Evolutionary conservation across 2,329 filamentous ascomycete genomes (phyloP), one percentile per base, ranked within the genome.

Genomic region (Verticillium klebahnii): DNA sequence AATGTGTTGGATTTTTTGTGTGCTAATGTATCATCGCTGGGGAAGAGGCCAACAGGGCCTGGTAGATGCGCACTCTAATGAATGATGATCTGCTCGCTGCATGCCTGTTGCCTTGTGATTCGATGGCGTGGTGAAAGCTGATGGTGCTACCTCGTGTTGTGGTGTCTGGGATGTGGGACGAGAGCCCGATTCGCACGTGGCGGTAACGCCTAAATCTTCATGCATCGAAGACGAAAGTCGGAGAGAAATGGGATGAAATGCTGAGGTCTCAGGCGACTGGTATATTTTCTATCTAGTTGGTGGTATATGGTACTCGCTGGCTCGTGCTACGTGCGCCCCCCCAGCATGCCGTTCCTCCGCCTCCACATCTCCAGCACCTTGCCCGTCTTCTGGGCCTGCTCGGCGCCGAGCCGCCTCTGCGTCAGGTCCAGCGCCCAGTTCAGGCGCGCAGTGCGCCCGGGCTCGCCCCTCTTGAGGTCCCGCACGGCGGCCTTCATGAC

Each of bases 381-480:
- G 2, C 59, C 65, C 40, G 64, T 63, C 39, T 61, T 63, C 19
- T 50, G 23, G 2, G 70, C 69, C n/a, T 66, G 62, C 37, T 67
- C 45, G 2, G 56, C 31, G 19, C 70, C 68, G 1, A 68, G 65
- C 14, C 62, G 57, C 14, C 64, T 36, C n/a, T 62, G 65, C 7
- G 73, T 61, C 40, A 77, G 62, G 12, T 60, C 57, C 37, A 73
- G 45, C 11, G 76, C 59, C 69, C 73, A 76, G 45, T 63, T 37
- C 36, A 77, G 59, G 11, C 74, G 71, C 14, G 61, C 40, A 7
- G 66, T 70, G 17, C 75, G 69, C 3, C 76, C 77, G 25, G 61
- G 61, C n/a, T 67, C 64, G 6, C 75, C 75, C 39, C 63, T 62
- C 36, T 72, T 70, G 5, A 79, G 67, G 61, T 78, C 76, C 11